Conservation (phyloP, 345 rosid species). For the Syzygium aqueum region DNA sequence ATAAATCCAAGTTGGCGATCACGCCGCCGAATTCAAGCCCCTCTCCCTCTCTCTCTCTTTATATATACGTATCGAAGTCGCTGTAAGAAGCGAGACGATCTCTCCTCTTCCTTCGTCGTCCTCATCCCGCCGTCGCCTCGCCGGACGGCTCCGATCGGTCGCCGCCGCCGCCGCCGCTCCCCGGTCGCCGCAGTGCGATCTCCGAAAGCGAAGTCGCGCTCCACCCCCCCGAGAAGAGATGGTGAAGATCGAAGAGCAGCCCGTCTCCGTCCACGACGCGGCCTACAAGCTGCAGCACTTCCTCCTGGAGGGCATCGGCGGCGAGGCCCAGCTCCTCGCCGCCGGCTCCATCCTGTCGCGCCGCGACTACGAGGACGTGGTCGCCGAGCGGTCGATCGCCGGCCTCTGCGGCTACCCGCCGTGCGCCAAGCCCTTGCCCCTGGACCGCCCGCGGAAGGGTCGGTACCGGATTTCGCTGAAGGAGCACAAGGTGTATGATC, state of each 20-base stretch:
- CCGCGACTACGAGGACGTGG: slow-evolving; percentile 65
- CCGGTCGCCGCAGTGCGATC: not conserved
- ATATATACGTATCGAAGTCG: too few relatives aligned
- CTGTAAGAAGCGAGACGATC: too few relatives aligned
- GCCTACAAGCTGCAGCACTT: slow-evolving; percentile 51
- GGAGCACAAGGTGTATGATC: slow-evolving; percentile 67
- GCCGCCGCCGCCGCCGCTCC: too few relatives aligned
- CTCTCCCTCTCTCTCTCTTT: too few relatives aligned
- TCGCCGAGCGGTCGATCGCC: slow-evolving; percentile 52
- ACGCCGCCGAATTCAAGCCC: too few relatives aligned
- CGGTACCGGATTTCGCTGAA: slow-evolving; percentile 55
- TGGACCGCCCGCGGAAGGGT: slow-evolving; percentile 44
- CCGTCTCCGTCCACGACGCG: slow-evolving; percentile 35
- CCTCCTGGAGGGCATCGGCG: slow-evolving; percentile 50
- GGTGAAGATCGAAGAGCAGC: not conserved
- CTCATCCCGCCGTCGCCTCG: too few relatives aligned
- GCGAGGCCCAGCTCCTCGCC: slow-evolving; percentile 50
- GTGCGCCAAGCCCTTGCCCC: slow-evolving; percentile 34
- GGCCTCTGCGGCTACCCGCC: slow-evolving; percentile 71
- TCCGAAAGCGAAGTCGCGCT: not conserved
- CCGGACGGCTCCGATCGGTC: too few relatives aligned
- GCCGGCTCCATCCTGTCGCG: slow-evolving; percentile 53
- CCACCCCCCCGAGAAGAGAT: not conserved
- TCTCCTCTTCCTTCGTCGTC: too few relatives aligned
- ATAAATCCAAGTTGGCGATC: too few relatives aligned